Evolutionary conservation across 176 grass and related monocot species (phyloP), one percentile per base, ranked within the genome.

Genomic region (Thalia dealbata): DNA sequence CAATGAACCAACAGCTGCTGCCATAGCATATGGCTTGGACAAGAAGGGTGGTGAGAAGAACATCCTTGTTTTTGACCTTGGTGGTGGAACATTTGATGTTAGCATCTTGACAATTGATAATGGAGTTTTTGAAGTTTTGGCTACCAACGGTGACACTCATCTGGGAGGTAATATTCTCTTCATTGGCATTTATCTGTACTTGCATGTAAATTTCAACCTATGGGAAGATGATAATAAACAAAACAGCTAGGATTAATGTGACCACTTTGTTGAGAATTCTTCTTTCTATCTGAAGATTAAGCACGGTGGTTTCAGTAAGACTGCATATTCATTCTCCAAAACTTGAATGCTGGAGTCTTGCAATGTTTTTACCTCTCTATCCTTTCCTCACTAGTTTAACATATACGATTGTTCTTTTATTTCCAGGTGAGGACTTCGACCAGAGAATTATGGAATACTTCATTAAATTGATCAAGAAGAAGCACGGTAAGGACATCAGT

Each of bases 131-230:
- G 85, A 92, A 80, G 86, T 88, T 54, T 79, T 81, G 22, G 71
- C 89, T 41, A 92, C 83, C 22, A 88, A 79, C 79, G 90, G 90
- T 73, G 83, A 92, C 78, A 89, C 86, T 61, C 86, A 92, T 88
- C 81, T 92, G 28, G 90, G 89, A 55, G 85, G 84, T 86, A 78
- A 69, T 67, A 3, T 48, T 60, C 13, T 61, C 30, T n/a, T 69
- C 61, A 30, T 73, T 22, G n/a, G 22, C 6, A 48, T 12, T 21
- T 52, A 22, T 30, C 11, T 48, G 0, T 48, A 48, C 11, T 13
- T 48, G 45, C 45, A 48, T 38, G 45, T 48, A 48, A 13, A 48
- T 10, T 1, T 48, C 45, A 8, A 48, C 11, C 0, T 48, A 48
- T 48, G 45, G 0, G 5, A 9, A 48, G 45, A 48, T 48, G 11